Evolutionary conservation across 2,329 filamentous ascomycete genomes (phyloP), one percentile per base, ranked within the genome.

Genomic region (Aureobasidium sp.): DNA sequence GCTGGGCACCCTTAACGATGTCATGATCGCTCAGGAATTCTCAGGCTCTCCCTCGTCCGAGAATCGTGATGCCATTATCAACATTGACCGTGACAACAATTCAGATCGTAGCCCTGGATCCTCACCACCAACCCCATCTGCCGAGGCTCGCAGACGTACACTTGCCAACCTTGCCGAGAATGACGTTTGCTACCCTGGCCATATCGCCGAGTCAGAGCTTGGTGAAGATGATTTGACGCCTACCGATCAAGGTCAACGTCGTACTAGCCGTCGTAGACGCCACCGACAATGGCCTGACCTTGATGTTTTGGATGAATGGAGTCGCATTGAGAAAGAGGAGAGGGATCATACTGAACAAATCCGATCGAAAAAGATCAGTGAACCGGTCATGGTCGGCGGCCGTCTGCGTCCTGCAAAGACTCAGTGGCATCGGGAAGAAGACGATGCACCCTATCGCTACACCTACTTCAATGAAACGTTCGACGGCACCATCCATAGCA

Each of bases 391-490:
- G 67, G 87, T 99, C 63, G 93, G 93, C 64, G 94, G 94, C 0
- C 85, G 94, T 60, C 78, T 99, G 48, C 86, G 94, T 5, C 92
- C 92, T 13, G 85, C 90, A 43, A 78, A 76, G 68, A 86, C 89
- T 67, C 84, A 84, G 15, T 99, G 93, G 93, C 93, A 91, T 72
- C 84, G 88, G 43, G 86, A 90, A 59, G 90, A 94, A 66, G 92
- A 96, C 64, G 93, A 97, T 66, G 86, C 88, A 0, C 94, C 94
- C 0, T 97, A 95, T 73, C 85, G 94, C 29, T 99, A 97, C 73
- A 97, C 94, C 0, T 99, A 99, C 74, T 99, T 99, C 81, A 97
- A 97, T 74, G 94, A 97, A 72, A 91, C 96, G 66, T 91, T 97
- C 62, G 88, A 91, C 69, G 95, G 90, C 73, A 99, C 94, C 0